phyloP scores from a whole-genome alignment of 352 stramenopile species.

The Plasmopara viticola region DNA sequence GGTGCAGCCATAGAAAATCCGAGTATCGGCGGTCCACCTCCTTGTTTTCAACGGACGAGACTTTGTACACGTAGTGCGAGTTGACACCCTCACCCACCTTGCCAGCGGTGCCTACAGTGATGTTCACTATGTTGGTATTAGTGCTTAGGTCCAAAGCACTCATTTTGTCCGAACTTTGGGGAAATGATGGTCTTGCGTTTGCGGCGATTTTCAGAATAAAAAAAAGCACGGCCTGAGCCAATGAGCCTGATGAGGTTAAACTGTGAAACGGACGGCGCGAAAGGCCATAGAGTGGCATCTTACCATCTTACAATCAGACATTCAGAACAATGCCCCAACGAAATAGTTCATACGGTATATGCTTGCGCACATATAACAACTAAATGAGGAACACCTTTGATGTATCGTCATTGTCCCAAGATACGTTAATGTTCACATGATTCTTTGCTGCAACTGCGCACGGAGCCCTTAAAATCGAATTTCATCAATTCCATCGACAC shows the following conservation, averaged over 20 bases:
- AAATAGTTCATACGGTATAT: not conserved
- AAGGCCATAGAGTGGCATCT: constrained; percentile 10
- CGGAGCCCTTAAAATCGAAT: too few relatives aligned
- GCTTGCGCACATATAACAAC: not conserved
- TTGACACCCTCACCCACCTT: constrained; percentile 83
- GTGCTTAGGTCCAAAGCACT: constrained; percentile 20
- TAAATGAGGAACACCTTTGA: not conserved
- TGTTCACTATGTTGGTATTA: constrained; percentile 14
- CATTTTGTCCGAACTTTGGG: constrained; percentile 7
- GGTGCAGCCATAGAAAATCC: constrained; percentile 82
- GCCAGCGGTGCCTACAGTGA: constrained; percentile 60
- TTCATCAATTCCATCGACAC: too few relatives aligned
- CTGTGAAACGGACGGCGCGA: constrained; percentile 26
- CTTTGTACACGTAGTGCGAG: constrained; percentile 75
- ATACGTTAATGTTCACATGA: not conserved
- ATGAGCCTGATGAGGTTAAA: constrained; percentile 11
- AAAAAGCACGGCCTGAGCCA: constrained; percentile 5
- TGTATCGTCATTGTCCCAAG: not conserved
- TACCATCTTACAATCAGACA: constrained; percentile 1
- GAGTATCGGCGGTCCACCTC: constrained; percentile 79
- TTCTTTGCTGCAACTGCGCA: too few relatives aligned
- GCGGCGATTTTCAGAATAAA: constrained; percentile 23
- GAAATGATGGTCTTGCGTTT: not conserved
- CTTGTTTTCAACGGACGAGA: constrained; percentile 49
- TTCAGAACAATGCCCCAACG: not conserved